Conservation (phyloP, 805 yeast species). For the Metschnikowia gruessii region DNA sequence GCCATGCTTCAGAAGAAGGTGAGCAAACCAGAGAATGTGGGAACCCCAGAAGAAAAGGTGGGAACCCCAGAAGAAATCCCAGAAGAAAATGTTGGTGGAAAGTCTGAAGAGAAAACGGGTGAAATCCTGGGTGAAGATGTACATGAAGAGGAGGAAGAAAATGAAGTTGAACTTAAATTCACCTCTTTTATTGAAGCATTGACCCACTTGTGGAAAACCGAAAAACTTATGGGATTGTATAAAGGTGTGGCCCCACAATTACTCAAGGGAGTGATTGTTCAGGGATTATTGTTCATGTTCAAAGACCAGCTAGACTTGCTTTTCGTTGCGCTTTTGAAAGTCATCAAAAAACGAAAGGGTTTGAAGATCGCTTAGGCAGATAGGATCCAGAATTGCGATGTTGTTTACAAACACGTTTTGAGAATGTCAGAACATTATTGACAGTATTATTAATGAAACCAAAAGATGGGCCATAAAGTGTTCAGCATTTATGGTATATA, state of each 20-base stretch:
- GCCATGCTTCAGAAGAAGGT: slow-evolving; percentile 66
- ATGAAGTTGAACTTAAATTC: slow-evolving; percentile 43
- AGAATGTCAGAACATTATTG: too few species aligned
- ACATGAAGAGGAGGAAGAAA: slow-evolving; percentile 28
- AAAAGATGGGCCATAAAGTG: too few species aligned
- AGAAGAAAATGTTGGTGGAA: slow-evolving; percentile 23
- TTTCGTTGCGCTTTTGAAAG: slow-evolving; percentile 33
- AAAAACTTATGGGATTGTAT: slow-evolving; percentile 65
- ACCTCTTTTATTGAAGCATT: slow-evolving; percentile 63
- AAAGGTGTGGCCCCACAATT: slow-evolving; percentile 81
- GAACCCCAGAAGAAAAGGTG: too few species aligned
- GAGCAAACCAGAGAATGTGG: slow-evolving; percentile 34
- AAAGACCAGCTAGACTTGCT: slow-evolving; percentile 60
- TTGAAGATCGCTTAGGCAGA: slow-evolving; percentile 1
- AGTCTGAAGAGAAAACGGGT: slow-evolving; percentile 6
- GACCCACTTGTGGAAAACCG: slow-evolving; percentile 55
- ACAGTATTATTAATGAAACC: too few species aligned
- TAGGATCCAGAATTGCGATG: too few species aligned
- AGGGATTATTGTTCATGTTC: slow-evolving; percentile 79
- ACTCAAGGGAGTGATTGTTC: slow-evolving; percentile 77
- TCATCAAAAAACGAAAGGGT: slow-evolving; percentile 21
- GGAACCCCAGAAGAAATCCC: too few species aligned
- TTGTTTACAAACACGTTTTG: too few species aligned
- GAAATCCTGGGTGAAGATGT: slow-evolving; percentile 20
- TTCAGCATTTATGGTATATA: too few species aligned